Evolutionary conservation across 1,284 basidiomycete species (phyloP), one percentile per base, ranked within the genome.

Genomic region (Apiotrichum akiyoshidainum): DNA sequence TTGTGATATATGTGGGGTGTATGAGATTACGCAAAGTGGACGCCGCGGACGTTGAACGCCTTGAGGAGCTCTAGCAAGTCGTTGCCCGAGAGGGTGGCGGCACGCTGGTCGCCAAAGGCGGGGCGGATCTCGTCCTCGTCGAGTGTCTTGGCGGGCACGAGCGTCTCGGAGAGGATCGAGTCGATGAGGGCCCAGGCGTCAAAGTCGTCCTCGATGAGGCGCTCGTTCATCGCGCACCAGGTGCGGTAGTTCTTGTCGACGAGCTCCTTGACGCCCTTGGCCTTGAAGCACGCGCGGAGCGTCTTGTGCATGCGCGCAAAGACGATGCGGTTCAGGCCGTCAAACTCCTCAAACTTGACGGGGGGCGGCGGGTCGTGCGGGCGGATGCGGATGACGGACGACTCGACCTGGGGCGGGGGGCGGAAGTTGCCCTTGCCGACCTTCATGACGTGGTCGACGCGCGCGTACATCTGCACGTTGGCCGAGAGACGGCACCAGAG

Each of bases 371-470:
- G 96, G 73, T 99, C 93, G 56, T 89, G 82, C 0, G 95, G 96
- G 10, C 87, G 90, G 61, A 99, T 84, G 50, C 95, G 84, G 46
- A 99, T 87, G 56, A 99, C 96, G 35, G 85, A 88, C 40, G 86
- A 89, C 78, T 99, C 96, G 53, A 99, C 96, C 74, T 92, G 85
- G 0, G 96, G 96, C 31, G 96, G 89, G 0, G 96, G 96, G 33
- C 95, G 83, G 81, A 99, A 99, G 78, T 96, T 95, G 77, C 94
- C 95, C 70, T 90, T 89, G 40, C 88, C 88, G 41, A 99, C 95
- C 71, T 96, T 91, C 87, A 98, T 94, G 61, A 98, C 85, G 70
- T 98, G 87, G 76, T 97, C 92, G 33, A 99, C 93, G 74, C 94
- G 93, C 8, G 91, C 85, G 75, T 91, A 94, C 21, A 97, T 87